These are phyloP conservation scores for Capronia coronata DNA, from an alignment of 2,329 filamentous ascomycete species.

Conservation along the genomic window DNA sequence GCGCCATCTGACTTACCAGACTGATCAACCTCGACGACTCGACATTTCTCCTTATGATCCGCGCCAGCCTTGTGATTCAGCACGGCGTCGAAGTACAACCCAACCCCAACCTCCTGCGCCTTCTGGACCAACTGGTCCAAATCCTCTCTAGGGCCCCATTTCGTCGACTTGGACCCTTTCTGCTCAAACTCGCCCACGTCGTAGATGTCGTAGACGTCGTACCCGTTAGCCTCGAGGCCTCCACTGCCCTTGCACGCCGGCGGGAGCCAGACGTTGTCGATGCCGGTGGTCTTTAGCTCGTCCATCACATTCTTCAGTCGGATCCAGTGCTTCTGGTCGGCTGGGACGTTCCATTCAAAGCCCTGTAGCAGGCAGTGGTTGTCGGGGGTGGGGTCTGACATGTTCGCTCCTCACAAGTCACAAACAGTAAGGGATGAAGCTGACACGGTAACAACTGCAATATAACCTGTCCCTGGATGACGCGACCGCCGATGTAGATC, in stretches of 20 bases:
- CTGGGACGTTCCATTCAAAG: not conserved
- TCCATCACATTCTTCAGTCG: constrained; percentile 47
- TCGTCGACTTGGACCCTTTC: constrained; percentile 50
- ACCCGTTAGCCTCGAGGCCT: constrained; percentile 51
- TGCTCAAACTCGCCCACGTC: constrained; percentile 61
- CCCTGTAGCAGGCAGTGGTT: not conserved
- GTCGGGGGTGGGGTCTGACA: not conserved
- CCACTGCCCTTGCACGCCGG: constrained; percentile 58
- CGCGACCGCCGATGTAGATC: no score
- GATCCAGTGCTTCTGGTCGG: constrained; percentile 44
- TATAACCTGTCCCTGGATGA: no score
- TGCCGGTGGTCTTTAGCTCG: constrained; percentile 48
- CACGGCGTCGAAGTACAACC: constrained; percentile 57
- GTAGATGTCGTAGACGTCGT: constrained; percentile 58
- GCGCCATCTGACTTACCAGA: constrained; percentile 29
- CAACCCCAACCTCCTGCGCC: constrained; percentile 30
- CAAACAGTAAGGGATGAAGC: no score
- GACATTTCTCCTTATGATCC: constrained; percentile 54
- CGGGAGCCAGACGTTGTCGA: constrained; percentile 55
- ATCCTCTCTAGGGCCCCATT: constrained; percentile 58
- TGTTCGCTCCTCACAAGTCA: not conserved
- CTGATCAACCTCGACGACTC: constrained; percentile 54
- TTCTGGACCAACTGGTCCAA: constrained; percentile 22
- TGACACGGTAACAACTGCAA: no score
- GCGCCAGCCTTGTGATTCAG: constrained; percentile 61